Evolutionary conservation across 2,329 filamentous ascomycete genomes (phyloP), one percentile per base, ranked within the genome.

Genomic region (Sporothrix curviconia): DNA sequence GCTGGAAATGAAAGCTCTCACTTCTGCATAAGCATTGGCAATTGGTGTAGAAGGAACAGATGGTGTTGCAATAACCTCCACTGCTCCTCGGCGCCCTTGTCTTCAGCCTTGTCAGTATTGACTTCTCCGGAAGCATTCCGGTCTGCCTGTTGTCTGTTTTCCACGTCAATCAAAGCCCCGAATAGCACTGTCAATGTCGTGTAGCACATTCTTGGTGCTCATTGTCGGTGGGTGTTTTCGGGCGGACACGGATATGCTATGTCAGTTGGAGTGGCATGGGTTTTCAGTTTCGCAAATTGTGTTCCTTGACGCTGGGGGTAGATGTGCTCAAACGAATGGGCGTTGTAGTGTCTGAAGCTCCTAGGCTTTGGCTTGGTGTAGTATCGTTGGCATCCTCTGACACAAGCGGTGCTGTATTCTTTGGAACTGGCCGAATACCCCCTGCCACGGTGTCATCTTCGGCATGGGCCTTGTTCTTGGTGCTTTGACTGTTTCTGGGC

Each of bases 181-280:
- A n/a, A 61, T 61, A 7, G 61, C 50, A 30, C 58, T 60, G 28
- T 63, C 60, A 36, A 61, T 55, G 6, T 57, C 60, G 4, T 50
- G 47, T 2, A 55, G 50, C 11, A 56, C 14, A 9, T 55, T 50
- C 1, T 53, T 24, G 7, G n/a, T n/a, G n/a, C n/a, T 32, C 32
- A 14, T 22, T 39, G 14, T n/a, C 24, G 34, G 22, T 25, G 28
- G 12, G 34, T 30, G 1, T 25, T 28, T 14, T 42, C 19, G 2
- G 17, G n/a, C n/a, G n/a, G n/a, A n/a, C n/a, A n/a, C n/a, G n/a
- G n/a, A n/a, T n/a, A n/a, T n/a, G n/a, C n/a, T n/a, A n/a, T n/a
- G n/a, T n/a, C n/a, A n/a, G n/a, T n/a, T n/a, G n/a, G n/a, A n/a
- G n/a, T n/a, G n/a, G n/a, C n/a, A n/a, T n/a, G n/a, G n/a, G n/a